A percentile compares a stretch with the other conserved stretches of the same genome.
phyloP scores from a whole-genome alignment of 805 yeast genomes.

The Myxozyma lipomycoides region DNA sequence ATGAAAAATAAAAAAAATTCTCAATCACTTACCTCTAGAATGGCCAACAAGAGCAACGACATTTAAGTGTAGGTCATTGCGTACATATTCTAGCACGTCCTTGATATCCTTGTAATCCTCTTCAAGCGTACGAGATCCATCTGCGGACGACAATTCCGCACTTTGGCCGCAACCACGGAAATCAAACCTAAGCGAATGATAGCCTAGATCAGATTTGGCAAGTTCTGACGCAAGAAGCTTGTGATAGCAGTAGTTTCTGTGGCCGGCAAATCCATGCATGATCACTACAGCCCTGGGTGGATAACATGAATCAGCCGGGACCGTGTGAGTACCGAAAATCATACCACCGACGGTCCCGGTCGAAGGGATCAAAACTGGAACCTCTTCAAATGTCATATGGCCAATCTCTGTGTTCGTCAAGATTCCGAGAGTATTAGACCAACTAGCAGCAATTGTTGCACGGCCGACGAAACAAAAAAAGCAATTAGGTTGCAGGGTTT shows the following conservation, averaged over 20 bases:
- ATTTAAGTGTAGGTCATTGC: constrained; percentile 37
- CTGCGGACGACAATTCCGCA: constrained; percentile 44
- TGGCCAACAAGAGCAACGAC: constrained; percentile 66
- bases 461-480: too few species aligned
- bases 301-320: constrained; percentile 7
- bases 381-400: background rate
- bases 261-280: constrained; percentile 84
- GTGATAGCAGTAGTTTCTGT: constrained; percentile 74
- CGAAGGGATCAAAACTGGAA: constrained; percentile 9
- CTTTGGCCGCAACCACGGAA: constrained; percentile 84
- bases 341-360: constrained; percentile 12
- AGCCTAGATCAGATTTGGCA: constrained; percentile 52
- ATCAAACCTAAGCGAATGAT: constrained; percentile 70
- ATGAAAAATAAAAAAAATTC: too few species aligned
- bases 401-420: background rate
- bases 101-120: constrained; percentile 71
- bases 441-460: too few species aligned
- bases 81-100: constrained; percentile 41
- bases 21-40: constrained; percentile 60
- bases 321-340: constrained; percentile 15
- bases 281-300: constrained; percentile 48
- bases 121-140: constrained; percentile 45
- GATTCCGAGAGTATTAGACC: background rate
- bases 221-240: constrained; percentile 56
- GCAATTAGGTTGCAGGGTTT: too few species aligned